Conservation (phyloP, 257 asterid species). For the Solanum neorickii region DNA sequence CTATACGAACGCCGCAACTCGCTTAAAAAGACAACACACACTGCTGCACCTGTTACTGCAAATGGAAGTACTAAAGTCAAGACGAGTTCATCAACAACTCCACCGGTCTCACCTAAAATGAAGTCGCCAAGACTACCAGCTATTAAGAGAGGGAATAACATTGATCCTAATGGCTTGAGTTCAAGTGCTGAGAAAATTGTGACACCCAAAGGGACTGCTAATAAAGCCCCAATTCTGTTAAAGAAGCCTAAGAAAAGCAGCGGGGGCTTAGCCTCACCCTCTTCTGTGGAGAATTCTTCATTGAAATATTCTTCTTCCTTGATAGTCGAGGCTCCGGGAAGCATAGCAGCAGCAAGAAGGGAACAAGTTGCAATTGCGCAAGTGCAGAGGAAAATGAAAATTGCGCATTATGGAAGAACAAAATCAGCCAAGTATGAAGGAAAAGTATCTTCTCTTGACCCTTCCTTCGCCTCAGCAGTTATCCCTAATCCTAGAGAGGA, state of each 20-base stretch:
- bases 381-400: conserved; percentile 58
- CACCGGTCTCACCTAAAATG: conserved; percentile 24
- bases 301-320: conserved; percentile 26
- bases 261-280: not conserved
- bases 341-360: conserved; percentile 74
- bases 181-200: conserved; percentile 18
- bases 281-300: not conserved
- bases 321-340: conserved; percentile 48
- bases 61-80: not conserved
- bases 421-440: conserved; percentile 28
- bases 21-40: conserved; percentile 9
- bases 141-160: conserved; percentile 12
- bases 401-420: conserved; percentile 73
- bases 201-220: conserved; percentile 5
- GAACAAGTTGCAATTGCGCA: conserved; percentile 59
- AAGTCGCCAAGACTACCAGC: conserved; percentile 40
- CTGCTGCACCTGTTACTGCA: not conserved
- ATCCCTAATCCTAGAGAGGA: conserved; percentile 7
- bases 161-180: conserved; percentile 12
- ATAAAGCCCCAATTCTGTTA: not conserved
- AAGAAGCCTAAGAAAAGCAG: conserved; percentile 30
- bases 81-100: conserved; percentile 2
- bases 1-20: conserved; percentile 42
- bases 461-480: not conserved
- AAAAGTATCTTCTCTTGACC: conserved; percentile 5